A percentile compares a stretch with the other conserved stretches of the same genome.
Evolutionary conservation across 2,329 filamentous ascomycete species (phyloP).

Genomic region (Aspergillus fischeri): DNA sequence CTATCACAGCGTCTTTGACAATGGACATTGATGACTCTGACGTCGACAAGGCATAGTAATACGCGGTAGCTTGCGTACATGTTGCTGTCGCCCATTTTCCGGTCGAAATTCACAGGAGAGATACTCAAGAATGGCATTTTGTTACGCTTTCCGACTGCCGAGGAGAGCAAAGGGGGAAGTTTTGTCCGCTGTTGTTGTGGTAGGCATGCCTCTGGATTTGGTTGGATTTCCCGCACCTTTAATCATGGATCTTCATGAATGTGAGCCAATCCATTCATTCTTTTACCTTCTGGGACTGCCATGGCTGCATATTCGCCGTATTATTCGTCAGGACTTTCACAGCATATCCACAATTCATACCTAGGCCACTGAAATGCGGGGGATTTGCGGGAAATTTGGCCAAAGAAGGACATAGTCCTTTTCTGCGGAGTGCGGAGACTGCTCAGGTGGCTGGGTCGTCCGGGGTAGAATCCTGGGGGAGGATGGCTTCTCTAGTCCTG

Average conservation of each 20-base stretch:
- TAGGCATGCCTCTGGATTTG: not conserved
- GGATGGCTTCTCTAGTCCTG: not conserved
- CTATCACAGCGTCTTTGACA: not conserved
- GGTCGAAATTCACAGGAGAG: not conserved
- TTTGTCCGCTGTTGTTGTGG: not conserved
- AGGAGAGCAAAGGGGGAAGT: not conserved
- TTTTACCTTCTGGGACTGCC: not conserved
- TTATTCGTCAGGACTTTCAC: not conserved
- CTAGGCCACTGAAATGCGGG: no score
- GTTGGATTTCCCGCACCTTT: not conserved
- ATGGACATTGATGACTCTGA: not conserved
- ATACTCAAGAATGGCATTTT: not conserved
- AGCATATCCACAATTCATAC: not conserved
- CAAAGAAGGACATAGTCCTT: no score
- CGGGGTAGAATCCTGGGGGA: not conserved
- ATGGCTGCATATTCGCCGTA: not conserved
- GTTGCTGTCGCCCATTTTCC: not conserved
- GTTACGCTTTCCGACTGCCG: not conserved
- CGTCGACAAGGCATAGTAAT: not conserved
- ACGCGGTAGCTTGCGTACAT: no score
- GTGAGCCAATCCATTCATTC: not conserved
- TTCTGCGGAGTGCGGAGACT: not conserved
- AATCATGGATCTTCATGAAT: not conserved
- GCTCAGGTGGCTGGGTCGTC: not conserved
- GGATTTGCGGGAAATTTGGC: no score